Evolutionary conservation across 1,284 basidiomycete species (phyloP).

Genomic region (Tranzscheliella williamsii): DNA sequence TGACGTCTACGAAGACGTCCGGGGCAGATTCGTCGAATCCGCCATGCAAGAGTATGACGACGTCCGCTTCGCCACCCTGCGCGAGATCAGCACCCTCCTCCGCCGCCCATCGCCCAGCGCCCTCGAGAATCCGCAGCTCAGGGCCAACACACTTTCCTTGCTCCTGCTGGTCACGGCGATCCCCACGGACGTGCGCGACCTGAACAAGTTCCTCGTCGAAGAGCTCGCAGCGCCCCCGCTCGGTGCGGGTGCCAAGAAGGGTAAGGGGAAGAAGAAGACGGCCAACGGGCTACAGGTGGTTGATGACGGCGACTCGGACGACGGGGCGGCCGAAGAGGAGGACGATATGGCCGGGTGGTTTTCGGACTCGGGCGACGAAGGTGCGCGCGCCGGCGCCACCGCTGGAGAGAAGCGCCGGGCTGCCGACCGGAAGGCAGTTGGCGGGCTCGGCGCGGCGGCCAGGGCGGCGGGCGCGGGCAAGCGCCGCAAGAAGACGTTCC

Average conservation of each 20-base stretch:
- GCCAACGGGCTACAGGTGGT: constrained; percentile 37
- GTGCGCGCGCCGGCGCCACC: constrained; percentile 45
- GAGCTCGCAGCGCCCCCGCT: constrained; percentile 62
- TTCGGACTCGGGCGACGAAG: constrained; percentile 53
- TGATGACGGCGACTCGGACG: constrained; percentile 56
- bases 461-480: constrained; percentile 30
- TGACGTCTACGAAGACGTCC: constrained; percentile 41
- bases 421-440: constrained; percentile 16
- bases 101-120: constrained; percentile 27
- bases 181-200: constrained; percentile 73
- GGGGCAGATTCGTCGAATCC: constrained; percentile 41
- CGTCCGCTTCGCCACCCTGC: constrained; percentile 88
- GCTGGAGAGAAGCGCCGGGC: constrained; percentile 15
- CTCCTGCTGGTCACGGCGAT: constrained; percentile 80
- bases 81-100: constrained; percentile 67
- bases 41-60: constrained; percentile 66
- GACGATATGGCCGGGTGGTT: constrained; percentile 65
- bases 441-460: constrained; percentile 19
- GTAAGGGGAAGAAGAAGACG: constrained; percentile 13
- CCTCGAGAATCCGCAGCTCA: constrained; percentile 54
- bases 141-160: constrained; percentile 73
- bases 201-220: constrained; percentile 78
- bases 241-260: constrained; percentile 11
- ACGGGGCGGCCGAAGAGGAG: constrained; percentile 52
- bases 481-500: constrained; percentile 54